A percentile compares a stretch with the other conserved stretches of the same genome.
Evolutionary conservation across 2,329 filamentous ascomycete genomes (phyloP).

Genomic region (Eutypella sp.): DNA sequence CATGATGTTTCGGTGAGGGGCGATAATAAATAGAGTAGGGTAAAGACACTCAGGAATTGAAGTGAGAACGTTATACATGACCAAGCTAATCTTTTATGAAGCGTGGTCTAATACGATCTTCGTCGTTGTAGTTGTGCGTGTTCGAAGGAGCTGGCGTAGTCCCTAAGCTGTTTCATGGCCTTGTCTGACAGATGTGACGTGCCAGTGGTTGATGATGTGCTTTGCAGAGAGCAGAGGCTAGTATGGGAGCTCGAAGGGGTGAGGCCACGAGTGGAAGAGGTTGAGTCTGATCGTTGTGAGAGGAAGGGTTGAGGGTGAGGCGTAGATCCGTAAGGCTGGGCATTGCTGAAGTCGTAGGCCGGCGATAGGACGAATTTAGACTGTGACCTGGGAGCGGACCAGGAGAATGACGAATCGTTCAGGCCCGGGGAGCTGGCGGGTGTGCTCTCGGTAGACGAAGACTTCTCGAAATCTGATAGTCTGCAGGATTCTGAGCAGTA

Average conservation of each 20-base stretch:
- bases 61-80: slow-evolving; percentile 2
- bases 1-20: slow-evolving; percentile 21
- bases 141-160: slow-evolving; percentile 87
- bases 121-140: slow-evolving; percentile 61
- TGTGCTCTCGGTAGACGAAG: slow-evolving; percentile 47
- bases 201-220: slow-evolving; percentile 52
- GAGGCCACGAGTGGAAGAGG: slow-evolving; percentile 40
- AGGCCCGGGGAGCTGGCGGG: slow-evolving; percentile 54
- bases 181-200: slow-evolving; percentile 63
- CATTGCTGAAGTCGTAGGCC: slow-evolving; percentile 68
- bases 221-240: slow-evolving; percentile 75
- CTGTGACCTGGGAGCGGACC: slow-evolving; percentile 35
- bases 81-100: no score
- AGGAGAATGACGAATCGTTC: slow-evolving; percentile 45
- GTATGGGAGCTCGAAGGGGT: slow-evolving; percentile 76
- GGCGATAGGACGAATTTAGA: slow-evolving; percentile 65
- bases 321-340: slow-evolving; percentile 52
- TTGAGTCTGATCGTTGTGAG: slow-evolving; percentile 26
- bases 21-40: slow-evolving; percentile 16
- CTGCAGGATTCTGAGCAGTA: slow-evolving; percentile 94
- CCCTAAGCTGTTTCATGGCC: slow-evolving; percentile 72
- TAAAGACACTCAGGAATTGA: slow-evolving; percentile 12
- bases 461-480: slow-evolving; percentile 79
- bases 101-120: slow-evolving; percentile 44
- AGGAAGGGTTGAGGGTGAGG: slow-evolving; percentile 39